Evolutionary conservation across 2,329 filamentous ascomycete genomes (phyloP).

Genomic region (Fusarium sp.): DNA sequence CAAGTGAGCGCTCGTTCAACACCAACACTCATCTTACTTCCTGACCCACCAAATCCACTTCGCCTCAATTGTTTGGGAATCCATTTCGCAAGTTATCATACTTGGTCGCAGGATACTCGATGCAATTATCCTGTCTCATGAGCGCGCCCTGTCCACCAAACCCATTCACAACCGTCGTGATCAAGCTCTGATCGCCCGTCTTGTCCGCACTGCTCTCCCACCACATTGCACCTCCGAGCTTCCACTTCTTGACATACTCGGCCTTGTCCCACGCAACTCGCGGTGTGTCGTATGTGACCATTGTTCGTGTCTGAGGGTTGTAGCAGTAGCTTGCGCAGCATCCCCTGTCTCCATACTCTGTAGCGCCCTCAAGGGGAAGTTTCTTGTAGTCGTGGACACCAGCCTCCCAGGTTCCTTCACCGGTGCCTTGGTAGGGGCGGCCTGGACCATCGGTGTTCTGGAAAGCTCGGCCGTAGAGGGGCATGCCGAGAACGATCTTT

Average conservation of each 20-base stretch:
- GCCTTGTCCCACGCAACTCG: conserved; percentile 75
- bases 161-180: conserved; percentile 67
- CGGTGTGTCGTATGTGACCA: conserved; percentile 84
- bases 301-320: conserved; percentile 65
- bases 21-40: background rate
- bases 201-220: conserved; percentile 90
- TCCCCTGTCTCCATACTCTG: conserved; percentile 70
- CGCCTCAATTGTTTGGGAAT: conserved; percentile 56
- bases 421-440: conserved; percentile 73
- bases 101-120: conserved; percentile 71
- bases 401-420: conserved; percentile 83
- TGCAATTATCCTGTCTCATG: conserved; percentile 64
- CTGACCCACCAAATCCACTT: conserved; percentile 5
- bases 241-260: conserved; percentile 70
- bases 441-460: conserved; percentile 80
- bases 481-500: conserved; percentile 92
- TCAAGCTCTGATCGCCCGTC: conserved; percentile 71
- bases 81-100: conserved; percentile 75
- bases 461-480: conserved; percentile 89
- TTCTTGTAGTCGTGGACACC: conserved; percentile 91
- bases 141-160: conserved; percentile 64
- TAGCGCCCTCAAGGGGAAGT: conserved; percentile 73
- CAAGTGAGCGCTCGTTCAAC: background rate
- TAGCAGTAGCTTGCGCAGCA: conserved; percentile 82
- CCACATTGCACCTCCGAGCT: conserved; percentile 94